Conservation (phyloP, 306 rosid genomes). For the Begonia masoniana region DNA sequence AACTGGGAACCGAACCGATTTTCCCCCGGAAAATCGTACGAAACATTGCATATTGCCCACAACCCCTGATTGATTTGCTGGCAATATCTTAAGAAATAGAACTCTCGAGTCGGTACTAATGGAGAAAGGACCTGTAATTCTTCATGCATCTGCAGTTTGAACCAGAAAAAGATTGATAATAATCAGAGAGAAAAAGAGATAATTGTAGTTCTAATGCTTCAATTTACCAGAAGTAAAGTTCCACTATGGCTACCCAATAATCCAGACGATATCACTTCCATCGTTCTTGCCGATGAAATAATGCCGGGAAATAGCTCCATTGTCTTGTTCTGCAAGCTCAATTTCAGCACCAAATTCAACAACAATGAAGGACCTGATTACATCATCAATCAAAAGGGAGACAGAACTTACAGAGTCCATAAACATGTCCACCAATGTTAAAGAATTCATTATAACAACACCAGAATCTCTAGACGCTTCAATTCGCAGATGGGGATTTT, state of each 20-base stretch:
- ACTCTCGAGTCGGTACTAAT: slow-evolving; percentile 70
- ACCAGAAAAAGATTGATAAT: too few relatives aligned
- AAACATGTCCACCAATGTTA: slow-evolving; percentile 70
- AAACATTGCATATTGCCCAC: slow-evolving; percentile 80
- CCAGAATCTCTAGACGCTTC: slow-evolving; percentile 82
- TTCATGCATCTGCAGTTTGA: slow-evolving; percentile 46
- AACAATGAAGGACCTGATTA: too few relatives aligned
- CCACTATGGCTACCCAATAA: slow-evolving; percentile 61
- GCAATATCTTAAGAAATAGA: slow-evolving; percentile 67
- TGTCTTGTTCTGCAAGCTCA: slow-evolving; percentile 53
- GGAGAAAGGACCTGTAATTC: slow-evolving; percentile 82
- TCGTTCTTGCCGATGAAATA: slow-evolving; percentile 62
- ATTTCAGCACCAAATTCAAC: too few relatives aligned
- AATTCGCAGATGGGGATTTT: slow-evolving; percentile 43
- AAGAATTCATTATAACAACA: slow-evolving; percentile 61
- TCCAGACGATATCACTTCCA: slow-evolving; percentile 70
- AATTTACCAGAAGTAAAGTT: slow-evolving; percentile 53
- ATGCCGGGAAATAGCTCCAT: slow-evolving; percentile 72
- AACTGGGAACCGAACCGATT: slow-evolving; percentile 44
- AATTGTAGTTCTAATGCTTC: too few relatives aligned
- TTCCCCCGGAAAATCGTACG: slow-evolving; percentile 62
- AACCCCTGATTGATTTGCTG: slow-evolving; percentile 76
- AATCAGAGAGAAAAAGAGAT: too few relatives aligned
- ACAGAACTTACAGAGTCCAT: slow-evolving; percentile 49
- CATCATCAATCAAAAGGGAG: neutral